Conservation (phyloP, 108 stramenopile genomes). For the Skeletonema costatum region DNA sequence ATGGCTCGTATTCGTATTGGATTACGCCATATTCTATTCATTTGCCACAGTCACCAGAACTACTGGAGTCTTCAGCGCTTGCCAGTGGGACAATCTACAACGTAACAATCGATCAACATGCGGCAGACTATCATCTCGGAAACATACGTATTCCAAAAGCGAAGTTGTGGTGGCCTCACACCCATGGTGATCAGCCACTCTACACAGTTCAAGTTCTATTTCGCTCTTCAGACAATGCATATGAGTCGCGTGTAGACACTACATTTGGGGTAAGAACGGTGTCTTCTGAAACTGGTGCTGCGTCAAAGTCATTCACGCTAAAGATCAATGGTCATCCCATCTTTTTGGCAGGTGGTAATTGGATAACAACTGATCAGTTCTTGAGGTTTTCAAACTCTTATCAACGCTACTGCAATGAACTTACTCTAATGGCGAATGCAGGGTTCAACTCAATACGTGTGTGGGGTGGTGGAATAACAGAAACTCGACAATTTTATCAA, state of each 20-base stretch:
- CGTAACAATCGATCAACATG: conserved; percentile 8
- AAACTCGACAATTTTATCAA: conserved; percentile 65
- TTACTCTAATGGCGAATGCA: conserved; percentile 26
- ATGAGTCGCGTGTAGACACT: conserved; percentile 17
- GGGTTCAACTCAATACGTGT: conserved; percentile 68
- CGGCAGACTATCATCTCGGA: conserved; percentile 9
- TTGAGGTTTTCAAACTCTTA: conserved; percentile 35
- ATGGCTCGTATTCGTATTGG: conserved; percentile 15
- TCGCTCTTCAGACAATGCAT: conserved; percentile 7
- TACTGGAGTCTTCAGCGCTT: neutral
- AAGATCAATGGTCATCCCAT: conserved; percentile 51
- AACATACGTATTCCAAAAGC: conserved; percentile 6
- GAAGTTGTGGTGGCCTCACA: conserved; percentile 61
- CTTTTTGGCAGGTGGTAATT: conserved; percentile 61
- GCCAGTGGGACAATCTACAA: conserved; percentile 30
- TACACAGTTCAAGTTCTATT: conserved; percentile 25
- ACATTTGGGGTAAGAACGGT: conserved; percentile 50
- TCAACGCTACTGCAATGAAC: conserved; percentile 41
- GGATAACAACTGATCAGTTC: conserved; percentile 61
- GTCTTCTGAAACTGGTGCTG: conserved; percentile 30
- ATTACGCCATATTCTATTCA: neutral
- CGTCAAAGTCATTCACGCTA: conserved; percentile 36
- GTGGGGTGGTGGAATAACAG: conserved; percentile 79
- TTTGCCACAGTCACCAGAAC: neutral
- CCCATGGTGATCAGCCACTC: conserved; percentile 31